Base-by-base conservation (phyloP, 768 basidiomycete species). In the Lentinula detonsa region DNA sequence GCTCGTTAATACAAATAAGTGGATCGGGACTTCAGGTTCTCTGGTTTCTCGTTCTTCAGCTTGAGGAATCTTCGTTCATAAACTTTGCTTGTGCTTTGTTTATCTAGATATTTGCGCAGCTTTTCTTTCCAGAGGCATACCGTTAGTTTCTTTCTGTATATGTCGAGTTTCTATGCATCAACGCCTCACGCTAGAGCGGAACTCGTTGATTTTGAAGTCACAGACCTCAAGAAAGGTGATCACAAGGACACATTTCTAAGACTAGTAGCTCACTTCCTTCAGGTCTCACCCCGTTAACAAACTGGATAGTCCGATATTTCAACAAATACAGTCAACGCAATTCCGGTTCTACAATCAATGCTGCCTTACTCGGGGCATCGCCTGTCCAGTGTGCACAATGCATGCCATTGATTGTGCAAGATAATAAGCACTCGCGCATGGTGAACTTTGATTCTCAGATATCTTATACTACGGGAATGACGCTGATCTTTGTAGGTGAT, bases 341-440 rank as follows among this genome's bases (percentile, higher is more conserved):
- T 61, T 48, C 61, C 50, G 65, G 65, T 45, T 68, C 74, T 39
- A 79, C 79, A 34, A 71, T 84, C 42, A 80, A 85, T 54, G 81
- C 87, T 48, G 78, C 76, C 13, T 75, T 91, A 61, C 77, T 76
- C 48, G 73, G 71, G 1, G 78, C 80, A 2, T 74, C 78, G 0
- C 78, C 86, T 4, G 78, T 95, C 7, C 65, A 77, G 9, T 69
- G 77, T 31, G 87, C 90, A 0, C 72, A 82, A 21, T 85, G 81
- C 65, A 86, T 93, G 83, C 94, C 94, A 8, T 68, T 97, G 34
- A 87, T 96, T 46, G 75, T 96, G 54, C 88, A 96, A 75, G 86
- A 91, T 67, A 70, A 79, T 6, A 92, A 93, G 0, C 94, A 97
- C 74, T 97, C 94, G n/a, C 74, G 90, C 28, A 88, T 88, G 4